phyloP scores from a whole-genome alignment of 352 stramenopile genomes.

The Aphanomyces stellatus region DNA sequence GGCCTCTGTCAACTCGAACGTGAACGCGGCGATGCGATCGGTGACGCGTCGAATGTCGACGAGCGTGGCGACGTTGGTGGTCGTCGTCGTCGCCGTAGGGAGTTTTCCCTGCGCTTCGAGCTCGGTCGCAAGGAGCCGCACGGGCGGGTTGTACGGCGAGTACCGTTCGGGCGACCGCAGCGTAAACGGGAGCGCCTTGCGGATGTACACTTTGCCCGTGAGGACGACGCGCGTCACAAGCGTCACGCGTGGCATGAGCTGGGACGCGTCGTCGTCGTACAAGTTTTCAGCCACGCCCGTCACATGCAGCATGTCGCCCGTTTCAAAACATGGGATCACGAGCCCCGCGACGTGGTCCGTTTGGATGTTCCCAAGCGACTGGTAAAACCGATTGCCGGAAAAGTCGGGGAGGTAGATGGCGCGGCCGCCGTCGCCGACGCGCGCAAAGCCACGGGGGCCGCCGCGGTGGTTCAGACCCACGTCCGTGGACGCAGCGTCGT shows the following conservation, averaged over 20 bases:
- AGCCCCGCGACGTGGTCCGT: constrained; percentile 7
- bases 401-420: constrained; percentile 7
- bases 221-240: constrained; percentile 13
- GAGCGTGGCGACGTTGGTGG: constrained; percentile 4
- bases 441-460: constrained; percentile 5
- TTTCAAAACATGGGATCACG: constrained; percentile 7
- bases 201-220: constrained; percentile 9
- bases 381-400: constrained; percentile 18
- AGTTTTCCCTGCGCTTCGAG: not conserved
- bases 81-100: not conserved
- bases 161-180: not conserved
- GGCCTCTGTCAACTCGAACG: constrained; percentile 3
- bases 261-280: constrained; percentile 3
- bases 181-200: not conserved
- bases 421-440: not conserved
- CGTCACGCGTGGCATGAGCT: constrained; percentile 15
- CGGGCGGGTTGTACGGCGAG: constrained; percentile 15
- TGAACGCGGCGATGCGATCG: not conserved
- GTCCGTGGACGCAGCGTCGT: not conserved
- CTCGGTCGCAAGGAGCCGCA: constrained; percentile 1
- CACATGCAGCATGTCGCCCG: constrained; percentile 8
- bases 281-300: constrained; percentile 14
- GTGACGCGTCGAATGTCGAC: not conserved
- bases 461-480: constrained; percentile 18
- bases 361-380: constrained; percentile 15